Evolutionary conservation across 208 protist species (phyloP).

Genomic region (Wallacemonas sp.): DNA sequence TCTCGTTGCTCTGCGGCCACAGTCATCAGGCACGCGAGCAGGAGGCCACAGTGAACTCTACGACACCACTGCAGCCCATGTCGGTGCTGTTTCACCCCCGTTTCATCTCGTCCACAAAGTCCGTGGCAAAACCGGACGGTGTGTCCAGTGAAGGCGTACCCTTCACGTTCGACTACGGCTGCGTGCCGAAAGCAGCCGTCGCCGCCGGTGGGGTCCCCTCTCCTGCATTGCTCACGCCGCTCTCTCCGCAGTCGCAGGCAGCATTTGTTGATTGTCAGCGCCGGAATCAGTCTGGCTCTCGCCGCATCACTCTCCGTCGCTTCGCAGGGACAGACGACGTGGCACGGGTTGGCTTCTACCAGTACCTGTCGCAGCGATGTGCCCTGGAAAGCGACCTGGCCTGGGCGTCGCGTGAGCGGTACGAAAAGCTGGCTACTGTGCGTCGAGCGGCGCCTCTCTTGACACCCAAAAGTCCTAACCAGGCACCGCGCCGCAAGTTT

Average conservation of each 20-base stretch:
- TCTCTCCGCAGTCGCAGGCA: background rate
- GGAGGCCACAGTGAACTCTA: background rate
- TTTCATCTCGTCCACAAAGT: too few species aligned
- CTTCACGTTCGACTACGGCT: slow-evolving; percentile 4
- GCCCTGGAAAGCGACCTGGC: slow-evolving; percentile 21
- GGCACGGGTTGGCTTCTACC: slow-evolving; percentile 10
- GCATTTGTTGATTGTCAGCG: slow-evolving; percentile 1
- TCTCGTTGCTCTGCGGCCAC: background rate
- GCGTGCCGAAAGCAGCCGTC: background rate
- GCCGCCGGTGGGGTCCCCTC: too few species aligned
- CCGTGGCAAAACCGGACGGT: background rate
- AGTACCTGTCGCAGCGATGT: slow-evolving; percentile 20
- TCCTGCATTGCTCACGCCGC: background rate
- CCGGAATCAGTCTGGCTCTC: background rate
- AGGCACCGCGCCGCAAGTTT: slow-evolving; percentile 35
- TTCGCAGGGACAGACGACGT: slow-evolving; percentile 19
- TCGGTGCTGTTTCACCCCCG: background rate
- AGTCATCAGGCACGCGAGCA: background rate
- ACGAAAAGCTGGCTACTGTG: slow-evolving; percentile 29
- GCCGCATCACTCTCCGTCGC: background rate
- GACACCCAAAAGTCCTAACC: slow-evolving; percentile 20
- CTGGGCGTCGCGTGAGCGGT: slow-evolving; percentile 54
- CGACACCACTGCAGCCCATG: background rate
- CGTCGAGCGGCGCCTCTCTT: slow-evolving; percentile 11
- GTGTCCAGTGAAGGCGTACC: background rate